These are phyloP conservation scores for Vigna reflexopilosa DNA, from an alignment of 306 rosid genomes.

Conservation along the genomic window DNA sequence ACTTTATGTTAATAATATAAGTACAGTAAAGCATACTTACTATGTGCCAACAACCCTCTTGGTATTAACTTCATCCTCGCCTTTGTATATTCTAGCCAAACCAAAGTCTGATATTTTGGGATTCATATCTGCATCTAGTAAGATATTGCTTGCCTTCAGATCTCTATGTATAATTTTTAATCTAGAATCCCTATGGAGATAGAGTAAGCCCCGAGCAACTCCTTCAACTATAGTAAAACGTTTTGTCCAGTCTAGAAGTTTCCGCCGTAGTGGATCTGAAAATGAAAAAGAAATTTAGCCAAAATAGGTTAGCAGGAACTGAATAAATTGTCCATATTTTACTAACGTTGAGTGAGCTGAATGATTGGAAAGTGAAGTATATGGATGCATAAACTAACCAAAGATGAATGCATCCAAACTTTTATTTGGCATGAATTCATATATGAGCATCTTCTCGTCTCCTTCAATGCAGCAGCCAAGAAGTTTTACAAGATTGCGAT, in stretches of 20 bases:
- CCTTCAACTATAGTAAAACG: slow-evolving; percentile 48
- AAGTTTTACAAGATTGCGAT: slow-evolving; percentile 59
- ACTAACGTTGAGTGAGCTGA: background rate
- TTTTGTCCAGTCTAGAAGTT: slow-evolving; percentile 43
- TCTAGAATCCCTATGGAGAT: slow-evolving; percentile 53
- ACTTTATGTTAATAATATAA: background rate
- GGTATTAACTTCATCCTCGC: slow-evolving; percentile 46
- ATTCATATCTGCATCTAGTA: slow-evolving; percentile 45
- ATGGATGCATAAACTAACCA: slow-evolving; percentile 43
- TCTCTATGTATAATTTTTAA: slow-evolving; percentile 50
- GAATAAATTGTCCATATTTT: background rate
- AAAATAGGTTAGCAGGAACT: background rate
- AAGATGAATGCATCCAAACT: slow-evolving; percentile 53
- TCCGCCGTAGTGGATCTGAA: slow-evolving; percentile 42
- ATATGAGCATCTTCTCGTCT: slow-evolving; percentile 56
- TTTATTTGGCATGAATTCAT: slow-evolving; percentile 62
- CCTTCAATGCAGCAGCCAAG: slow-evolving; percentile 55
- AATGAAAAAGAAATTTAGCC: background rate
- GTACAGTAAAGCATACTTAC: slow-evolving; percentile 33
- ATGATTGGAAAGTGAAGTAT: background rate
- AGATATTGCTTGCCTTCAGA: slow-evolving; percentile 50
- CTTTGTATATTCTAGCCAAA: slow-evolving; percentile 45
- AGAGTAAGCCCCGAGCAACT: slow-evolving; percentile 42
- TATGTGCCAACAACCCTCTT: slow-evolving; percentile 52
- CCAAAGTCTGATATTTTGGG: slow-evolving; percentile 53